Percentiles rank a stretch among this genome's conserved stretches.
Evolutionary conservation across 2,329 filamentous ascomycete species (phyloP).

Genomic region (Didymella sp.): DNA sequence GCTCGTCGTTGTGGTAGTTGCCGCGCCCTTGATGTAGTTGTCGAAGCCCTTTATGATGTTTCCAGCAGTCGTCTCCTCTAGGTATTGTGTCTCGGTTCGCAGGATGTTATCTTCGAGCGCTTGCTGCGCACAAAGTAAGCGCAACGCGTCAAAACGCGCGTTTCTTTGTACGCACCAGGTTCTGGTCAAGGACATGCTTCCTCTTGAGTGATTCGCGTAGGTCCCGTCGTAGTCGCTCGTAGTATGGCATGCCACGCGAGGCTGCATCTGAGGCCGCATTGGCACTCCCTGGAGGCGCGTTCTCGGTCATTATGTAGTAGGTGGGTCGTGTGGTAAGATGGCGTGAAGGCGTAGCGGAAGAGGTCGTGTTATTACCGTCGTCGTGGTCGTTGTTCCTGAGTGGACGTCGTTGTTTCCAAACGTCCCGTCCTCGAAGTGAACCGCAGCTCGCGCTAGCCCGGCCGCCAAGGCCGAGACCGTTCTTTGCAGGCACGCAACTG

Average conservation of each 20-base stretch:
- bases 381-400: not conserved
- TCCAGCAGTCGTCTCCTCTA: constrained; percentile 82
- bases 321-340: not conserved
- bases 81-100: constrained; percentile 83
- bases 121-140: constrained; percentile 51
- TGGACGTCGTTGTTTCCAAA: constrained; percentile 2
- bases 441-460: constrained; percentile 12
- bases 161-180: constrained; percentile 56
- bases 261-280: constrained; percentile 53
- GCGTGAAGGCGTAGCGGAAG: not conserved
- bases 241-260: constrained; percentile 66
- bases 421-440: constrained; percentile 7
- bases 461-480: constrained; percentile 11
- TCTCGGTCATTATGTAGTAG: constrained; percentile 57
- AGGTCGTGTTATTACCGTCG: not conserved
- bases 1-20: constrained; percentile 61
- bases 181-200: constrained; percentile 68
- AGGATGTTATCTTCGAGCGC: constrained; percentile 80
- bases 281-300: constrained; percentile 50
- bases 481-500: constrained; percentile 5
- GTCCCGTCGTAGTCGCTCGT: constrained; percentile 73
- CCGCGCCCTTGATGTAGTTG: constrained; percentile 90
- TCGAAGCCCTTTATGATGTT: constrained; percentile 99
- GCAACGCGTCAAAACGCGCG: constrained; percentile 9
- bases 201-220: constrained; percentile 71